Evolutionary conservation across 768 basidiomycete genomes (phyloP).

Genomic region (Gautieria morchelliformis): DNA sequence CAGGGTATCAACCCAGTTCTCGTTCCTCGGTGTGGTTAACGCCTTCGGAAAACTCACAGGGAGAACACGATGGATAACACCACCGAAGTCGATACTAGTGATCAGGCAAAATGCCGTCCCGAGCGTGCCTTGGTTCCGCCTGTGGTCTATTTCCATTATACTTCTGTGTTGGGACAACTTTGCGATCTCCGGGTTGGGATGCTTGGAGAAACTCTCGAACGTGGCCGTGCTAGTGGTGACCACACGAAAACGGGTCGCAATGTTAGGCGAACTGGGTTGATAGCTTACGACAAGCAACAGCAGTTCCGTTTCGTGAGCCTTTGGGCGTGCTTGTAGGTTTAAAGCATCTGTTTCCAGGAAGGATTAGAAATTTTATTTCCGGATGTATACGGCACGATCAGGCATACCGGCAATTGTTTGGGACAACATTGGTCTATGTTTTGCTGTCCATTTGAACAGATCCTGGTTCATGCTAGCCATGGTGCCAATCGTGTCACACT

Average conservation of each 20-base stretch:
- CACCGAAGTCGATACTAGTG: background rate
- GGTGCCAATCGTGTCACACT: background rate
- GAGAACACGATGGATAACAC: background rate
- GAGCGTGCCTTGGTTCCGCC: background rate
- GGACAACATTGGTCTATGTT: background rate
- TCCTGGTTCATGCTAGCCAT: background rate
- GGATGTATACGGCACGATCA: background rate
- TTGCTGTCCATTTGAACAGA: background rate
- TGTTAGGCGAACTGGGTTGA: background rate
- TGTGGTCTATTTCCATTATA: background rate
- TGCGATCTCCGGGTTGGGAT: background rate
- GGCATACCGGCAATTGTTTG: background rate
- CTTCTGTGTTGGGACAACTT: background rate
- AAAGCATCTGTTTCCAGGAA: background rate
- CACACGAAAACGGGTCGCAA: background rate
- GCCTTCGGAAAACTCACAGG: background rate
- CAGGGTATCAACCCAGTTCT: too few relatives aligned
- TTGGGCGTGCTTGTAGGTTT: background rate
- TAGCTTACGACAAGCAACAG: background rate
- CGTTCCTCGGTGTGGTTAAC: background rate
- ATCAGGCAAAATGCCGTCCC: background rate
- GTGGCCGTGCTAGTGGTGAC: background rate
- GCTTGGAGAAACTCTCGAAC: background rate
- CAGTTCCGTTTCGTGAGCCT: background rate
- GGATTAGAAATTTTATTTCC: background rate